Evolutionary conservation across 1,284 basidiomycete genomes (phyloP).

Genomic region (Heterobasidion occidentale): DNA sequence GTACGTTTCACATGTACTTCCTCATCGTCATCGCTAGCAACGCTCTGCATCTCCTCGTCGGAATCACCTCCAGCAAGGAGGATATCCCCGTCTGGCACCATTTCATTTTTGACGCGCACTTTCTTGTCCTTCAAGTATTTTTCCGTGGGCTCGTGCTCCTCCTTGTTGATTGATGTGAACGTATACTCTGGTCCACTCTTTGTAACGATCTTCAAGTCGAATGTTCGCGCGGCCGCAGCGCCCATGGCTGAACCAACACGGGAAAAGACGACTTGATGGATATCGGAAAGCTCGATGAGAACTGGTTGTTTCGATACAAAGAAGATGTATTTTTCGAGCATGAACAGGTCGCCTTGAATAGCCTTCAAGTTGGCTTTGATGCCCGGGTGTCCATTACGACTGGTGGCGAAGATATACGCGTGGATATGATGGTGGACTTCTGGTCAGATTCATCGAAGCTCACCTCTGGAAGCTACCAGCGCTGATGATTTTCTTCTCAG

Average conservation of each 20-base stretch:
- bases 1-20: conserved; percentile 43
- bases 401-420: conserved; percentile 17
- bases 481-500: conserved; percentile 86
- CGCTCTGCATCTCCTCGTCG: conserved; percentile 80
- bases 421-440: background rate
- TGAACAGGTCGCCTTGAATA: conserved; percentile 93
- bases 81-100: conserved; percentile 80
- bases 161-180: conserved; percentile 93
- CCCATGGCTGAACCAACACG: conserved; percentile 84
- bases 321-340: conserved; percentile 96
- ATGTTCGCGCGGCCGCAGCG: conserved; percentile 82
- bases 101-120: conserved; percentile 93
- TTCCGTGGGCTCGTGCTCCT: conserved; percentile 87
- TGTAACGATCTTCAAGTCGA: conserved; percentile 88
- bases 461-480: conserved; percentile 83
- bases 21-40: conserved; percentile 64
- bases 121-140: conserved; percentile 87
- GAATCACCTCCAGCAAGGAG: conserved; percentile 73
- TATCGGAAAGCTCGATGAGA: conserved; percentile 86
- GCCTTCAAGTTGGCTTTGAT: conserved; percentile 99
- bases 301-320: conserved; percentile 97
- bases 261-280: conserved; percentile 90
- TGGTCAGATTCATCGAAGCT: background rate
- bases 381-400: conserved; percentile 69
- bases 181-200: conserved; percentile 78